Evolutionary conservation across 1,284 basidiomycete species (phyloP), one percentile per base, ranked within the genome.

Genomic region (Testicularia cyperi): DNA sequence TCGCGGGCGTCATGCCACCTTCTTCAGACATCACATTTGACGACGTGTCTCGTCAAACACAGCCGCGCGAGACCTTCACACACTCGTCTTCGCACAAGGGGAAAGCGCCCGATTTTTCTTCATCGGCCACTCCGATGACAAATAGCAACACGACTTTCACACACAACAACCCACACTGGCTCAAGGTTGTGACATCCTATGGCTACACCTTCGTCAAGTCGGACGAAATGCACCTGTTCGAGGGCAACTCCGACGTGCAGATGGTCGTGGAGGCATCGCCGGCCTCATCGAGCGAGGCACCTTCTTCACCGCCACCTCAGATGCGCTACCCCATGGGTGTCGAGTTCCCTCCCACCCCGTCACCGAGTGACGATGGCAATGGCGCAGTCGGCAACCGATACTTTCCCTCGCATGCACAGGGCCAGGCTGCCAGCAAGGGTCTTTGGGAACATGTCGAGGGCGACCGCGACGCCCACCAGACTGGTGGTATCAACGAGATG

Each of bases 131-230:
- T n/a, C n/a, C n/a, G n/a, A n/a, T n/a, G n/a, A n/a, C n/a, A n/a
- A 9, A 9, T 20, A 21, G 18, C 12, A n/a, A 12, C 4, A 25
- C 35, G 5, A 33, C 38, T 22, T 41, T 38, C 28, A 32, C 45
- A 1, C 38, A 15, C 31, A 36, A 35, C 45, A 60, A 43, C 31
- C 56, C 51, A 18, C 46, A 57, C 38, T 63, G 60, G 60, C 48
- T 63, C 43, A 56, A 56, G 18, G 60, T 63, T 15, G 60, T 57
- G 28, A 63, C 60, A 7, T 57, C 53, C 16, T 63, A 63, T 26
- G 60, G 60, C 29, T 56, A 63, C 45, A 63, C 53, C 1, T 63
- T 63, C 15, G 56, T 57, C 41, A 52, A 48, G 28, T 49, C 53
- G 27, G 60, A 63, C 27, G 53, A 63, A 21, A 31, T 63, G 2